Base-by-base conservation (phyloP, 805 yeast species). In the Cyberlindnera veronae region DNA sequence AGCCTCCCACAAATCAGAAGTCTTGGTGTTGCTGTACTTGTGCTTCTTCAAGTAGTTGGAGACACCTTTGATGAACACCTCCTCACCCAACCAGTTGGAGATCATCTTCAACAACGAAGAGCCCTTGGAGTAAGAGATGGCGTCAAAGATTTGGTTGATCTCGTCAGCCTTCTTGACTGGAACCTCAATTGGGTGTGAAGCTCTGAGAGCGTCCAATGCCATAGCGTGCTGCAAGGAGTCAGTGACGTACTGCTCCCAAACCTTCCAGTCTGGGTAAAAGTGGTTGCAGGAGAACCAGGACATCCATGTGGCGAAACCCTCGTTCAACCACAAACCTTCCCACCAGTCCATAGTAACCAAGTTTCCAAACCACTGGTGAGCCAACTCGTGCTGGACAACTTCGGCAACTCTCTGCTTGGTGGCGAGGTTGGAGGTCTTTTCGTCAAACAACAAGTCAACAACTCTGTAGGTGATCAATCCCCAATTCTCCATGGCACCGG, bases 291-390 rank as follows among this genome's bases (percentile, higher is more conserved):
- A 83, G 58, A 77, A 81, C 89, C 91, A 85, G 5, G 91, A 84
- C 83, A 83, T 84, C 87, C 91, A 85, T 39, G 95, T 85, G 35
- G 95, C 95, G 53, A 85, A 86, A 33, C 93, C 91, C 67, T 85
- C 95, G 60, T 85, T 85, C 54, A 85, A 74, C 91, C 93, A 85
- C 55, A 85, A 73, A 50, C 87, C 91, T 63, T 84, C 87, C 95
- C 95, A 85, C 82, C 87, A 85, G 57, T 84, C 90, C 95, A 85
- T 85, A 39, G 95, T 85, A 45, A 85, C 95, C 64, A 85, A 71
- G 63, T 85, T 82, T 59, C 95, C 95, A 55, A 85, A 85, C 95
- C 95, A 85, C 68, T 85, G 95, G 63, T 85, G 95, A 36, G 95
- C 93, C 67, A 85, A 73, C 66, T 85, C 95, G 67, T 85, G 95